These are phyloP conservation scores for Diplodia scrobiculata DNA, from an alignment of 2,329 filamentous ascomycete genomes.

Conservation along the genomic window DNA sequence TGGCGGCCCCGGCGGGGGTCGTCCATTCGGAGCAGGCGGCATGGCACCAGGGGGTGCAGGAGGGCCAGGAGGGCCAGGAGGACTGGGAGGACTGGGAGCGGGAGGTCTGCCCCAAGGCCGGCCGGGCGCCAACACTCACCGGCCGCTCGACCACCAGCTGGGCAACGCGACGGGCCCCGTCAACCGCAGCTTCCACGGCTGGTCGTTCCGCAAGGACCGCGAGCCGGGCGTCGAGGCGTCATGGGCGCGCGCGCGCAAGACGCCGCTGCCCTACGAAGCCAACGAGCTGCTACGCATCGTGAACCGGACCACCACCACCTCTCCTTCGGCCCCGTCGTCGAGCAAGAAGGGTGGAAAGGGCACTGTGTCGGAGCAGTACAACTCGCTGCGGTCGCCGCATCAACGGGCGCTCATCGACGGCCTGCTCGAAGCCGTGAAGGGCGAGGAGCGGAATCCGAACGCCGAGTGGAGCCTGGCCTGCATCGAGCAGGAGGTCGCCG, in stretches of 20 bases:
- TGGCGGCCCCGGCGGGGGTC: neutral
- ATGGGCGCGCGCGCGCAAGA: constrained; percentile 17
- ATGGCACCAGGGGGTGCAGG: neutral
- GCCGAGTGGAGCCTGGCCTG: constrained; percentile 21
- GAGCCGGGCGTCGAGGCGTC: constrained; percentile 8
- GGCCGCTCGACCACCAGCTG: constrained; percentile 4
- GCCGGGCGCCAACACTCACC: constrained; percentile 7
- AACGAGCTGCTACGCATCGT: constrained; percentile 10
- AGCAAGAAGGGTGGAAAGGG: neutral
- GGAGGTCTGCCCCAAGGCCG: neutral
- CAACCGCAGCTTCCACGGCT: constrained; percentile 15
- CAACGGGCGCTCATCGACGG: neutral
- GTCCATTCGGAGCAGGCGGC: neutral
- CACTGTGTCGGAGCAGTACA: constrained; percentile 20
- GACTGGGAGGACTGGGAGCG: neutral
- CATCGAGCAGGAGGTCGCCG: constrained; percentile 8
- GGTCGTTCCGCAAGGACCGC: constrained; percentile 18
- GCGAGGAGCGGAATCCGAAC: neutral
- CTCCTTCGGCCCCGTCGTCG: neutral
- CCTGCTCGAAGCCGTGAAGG: constrained; percentile 1
- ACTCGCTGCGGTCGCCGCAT: neutral
- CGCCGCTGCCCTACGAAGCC: constrained; percentile 1
- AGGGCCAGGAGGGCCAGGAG: neutral
- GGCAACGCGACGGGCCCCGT: constrained; percentile 1
- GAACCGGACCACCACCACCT: neutral